These are phyloP conservation scores for Protomyces arabidopsidicola DNA, from an alignment of 1,139 yeast species.

Conservation along the genomic window DNA sequence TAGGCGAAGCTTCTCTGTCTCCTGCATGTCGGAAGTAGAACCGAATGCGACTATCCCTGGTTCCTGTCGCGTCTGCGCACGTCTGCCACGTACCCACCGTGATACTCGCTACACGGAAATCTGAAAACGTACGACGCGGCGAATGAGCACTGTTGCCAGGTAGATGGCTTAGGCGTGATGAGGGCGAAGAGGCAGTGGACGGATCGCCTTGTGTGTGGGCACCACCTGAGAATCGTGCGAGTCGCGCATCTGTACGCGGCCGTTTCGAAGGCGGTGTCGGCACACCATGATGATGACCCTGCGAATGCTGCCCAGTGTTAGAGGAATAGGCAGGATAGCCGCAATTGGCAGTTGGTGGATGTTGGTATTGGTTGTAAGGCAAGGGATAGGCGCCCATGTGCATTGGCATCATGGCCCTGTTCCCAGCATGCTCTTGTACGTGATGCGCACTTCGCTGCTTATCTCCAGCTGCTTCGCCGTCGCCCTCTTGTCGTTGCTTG, in stretches of 20 bases:
- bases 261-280: neutral
- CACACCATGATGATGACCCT: neutral
- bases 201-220: too few relatives aligned
- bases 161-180: neutral
- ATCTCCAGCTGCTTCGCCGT: neutral
- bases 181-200: too few relatives aligned
- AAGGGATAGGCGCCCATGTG: neutral
- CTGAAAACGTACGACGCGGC: slow-evolving; percentile 30
- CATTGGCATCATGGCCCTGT: neutral
- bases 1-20: slow-evolving; percentile 28
- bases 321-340: neutral
- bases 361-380: neutral
- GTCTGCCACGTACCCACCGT: slow-evolving; percentile 33
- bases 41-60: slow-evolving; percentile 33
- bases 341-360: neutral
- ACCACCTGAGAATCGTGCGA: too few relatives aligned
- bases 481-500: neutral
- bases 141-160: neutral
- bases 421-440: neutral
- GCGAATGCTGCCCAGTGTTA: neutral
- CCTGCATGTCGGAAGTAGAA: slow-evolving; percentile 22
- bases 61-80: slow-evolving; percentile 30
- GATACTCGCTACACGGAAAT: slow-evolving; percentile 34
- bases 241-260: neutral
- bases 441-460: neutral